Evolutionary conservation across 805 yeast species (phyloP).

Genomic region (Spathaspora passalidarum): DNA sequence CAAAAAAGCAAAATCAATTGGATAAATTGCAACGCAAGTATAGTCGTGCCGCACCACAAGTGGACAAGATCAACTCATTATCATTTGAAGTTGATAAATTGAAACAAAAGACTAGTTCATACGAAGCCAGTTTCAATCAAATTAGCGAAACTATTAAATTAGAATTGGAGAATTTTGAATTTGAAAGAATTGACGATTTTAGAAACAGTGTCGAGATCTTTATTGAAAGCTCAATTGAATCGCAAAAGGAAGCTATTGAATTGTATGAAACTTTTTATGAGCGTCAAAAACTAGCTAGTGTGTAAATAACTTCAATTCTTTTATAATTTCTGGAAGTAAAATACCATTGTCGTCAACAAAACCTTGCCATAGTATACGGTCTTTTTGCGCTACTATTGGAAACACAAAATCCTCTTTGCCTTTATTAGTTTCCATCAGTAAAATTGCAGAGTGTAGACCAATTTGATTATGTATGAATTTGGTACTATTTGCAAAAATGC

Average conservation of each 20-base stretch:
- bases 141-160: constrained; percentile 63
- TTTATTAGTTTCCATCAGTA: constrained; percentile 1
- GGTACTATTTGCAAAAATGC: constrained; percentile 11
- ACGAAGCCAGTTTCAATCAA: constrained; percentile 58
- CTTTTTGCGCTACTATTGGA: constrained; percentile 7
- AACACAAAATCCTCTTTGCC: constrained; percentile 4
- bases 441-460: constrained; percentile 20
- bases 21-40: constrained; percentile 43
- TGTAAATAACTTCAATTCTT: constrained; percentile 10
- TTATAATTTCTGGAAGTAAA: constrained; percentile 8
- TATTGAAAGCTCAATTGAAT: constrained; percentile 85
- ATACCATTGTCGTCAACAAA: constrained; percentile 10
- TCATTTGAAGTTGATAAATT: constrained; percentile 58
- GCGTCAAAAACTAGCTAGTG: constrained; percentile 24
- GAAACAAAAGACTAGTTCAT: constrained; percentile 50
- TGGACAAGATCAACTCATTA: constrained; percentile 56
- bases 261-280: constrained; percentile 88
- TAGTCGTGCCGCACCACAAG: constrained; percentile 39
- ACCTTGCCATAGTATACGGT: constrained; percentile 13
- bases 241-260: constrained; percentile 88
- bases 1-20: constrained; percentile 44
- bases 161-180: constrained; percentile 70
- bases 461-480: constrained; percentile 19
- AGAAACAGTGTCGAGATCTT: constrained; percentile 86
- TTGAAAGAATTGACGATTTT: constrained; percentile 76